Base-by-base conservation (phyloP, 2,329 filamentous ascomycete genomes). In the Gaeumannomyces sp. region DNA sequence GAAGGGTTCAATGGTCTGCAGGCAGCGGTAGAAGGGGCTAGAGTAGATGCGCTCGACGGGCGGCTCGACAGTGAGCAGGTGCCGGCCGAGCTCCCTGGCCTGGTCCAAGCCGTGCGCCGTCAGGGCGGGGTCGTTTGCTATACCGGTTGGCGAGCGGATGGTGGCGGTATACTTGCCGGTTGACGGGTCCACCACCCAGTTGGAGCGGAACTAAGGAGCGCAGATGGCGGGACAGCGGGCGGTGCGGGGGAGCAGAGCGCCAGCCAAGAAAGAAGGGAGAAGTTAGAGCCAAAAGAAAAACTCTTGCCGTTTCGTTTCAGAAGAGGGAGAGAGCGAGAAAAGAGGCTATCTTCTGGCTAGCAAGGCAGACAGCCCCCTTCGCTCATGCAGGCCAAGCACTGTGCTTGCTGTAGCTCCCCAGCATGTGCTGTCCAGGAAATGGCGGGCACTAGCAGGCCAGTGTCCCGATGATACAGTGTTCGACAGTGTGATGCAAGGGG, bases 71-170 rank as follows among this genome's bases (percentile, higher is more conserved):
- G 19, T 11, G 16, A 81, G 73, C 61, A 96, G 81, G 72, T 91
- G 84, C 10, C 76, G 79, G 2, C 83, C 93, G 60, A 98, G 83
- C 77, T 98, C 88, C 67, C 85, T 82, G 28, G 93, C 87, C 80
- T 99, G 95, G 63, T 86, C 83, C 57, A 96, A 89, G 65, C 95
- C 95, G 73, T 98, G 89, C 28, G 91, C 87, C 10, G 93, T 93
- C 70, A 99, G 84, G 13, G 92, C 89, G 60, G 93, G 93, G 74
- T 99, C 95, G 31, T 90, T 90, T 4, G 93, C 84, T 68, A 97
- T 93, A 64, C 91, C 91, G 7, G 95, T 98, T 0, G 95, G 94
- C 53, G 91, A 92, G 58, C 83, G 86, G 69, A 95, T 86, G 66
- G 81, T 82, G 29, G 90, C 81, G 64, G 83, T 85, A 80, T 98